Evolutionary conservation across 495 filamentous ascomycete species (phyloP), one percentile per base, ranked within the genome.

Genomic region (Penicillium mononematosum): DNA sequence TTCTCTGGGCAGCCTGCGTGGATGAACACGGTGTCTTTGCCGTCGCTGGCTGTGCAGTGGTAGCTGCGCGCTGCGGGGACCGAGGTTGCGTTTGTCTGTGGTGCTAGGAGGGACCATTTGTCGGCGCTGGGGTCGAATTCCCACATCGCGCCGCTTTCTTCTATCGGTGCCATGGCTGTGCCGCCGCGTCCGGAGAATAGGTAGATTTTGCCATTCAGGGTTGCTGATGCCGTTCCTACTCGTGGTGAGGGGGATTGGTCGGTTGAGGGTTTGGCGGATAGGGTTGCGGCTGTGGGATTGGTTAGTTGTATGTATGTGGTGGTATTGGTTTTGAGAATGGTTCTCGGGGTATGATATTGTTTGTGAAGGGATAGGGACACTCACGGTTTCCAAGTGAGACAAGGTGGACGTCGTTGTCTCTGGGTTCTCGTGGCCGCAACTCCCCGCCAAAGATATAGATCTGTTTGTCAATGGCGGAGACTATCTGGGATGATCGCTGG

Each of bases 331-430:
- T 9, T 39, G 36, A n/a, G 36, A n/a, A n/a, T n/a, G n/a, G n/a
- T n/a, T 6, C 34, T 12, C 14, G 5, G 5, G 14, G 34, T n/a
- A 1, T 38, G 14, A n/a, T 38, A 38, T 38, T 38, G 34, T 14
- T 36, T 16, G 1, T 38, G 2, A 14, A 7, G 0, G 8, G 0
- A 38, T 38, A 7, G 36, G n/a, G 36, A n/a, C 5, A 61, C 65
- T 65, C 38, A 68, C 61, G 27, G 14, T 14, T 45, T 14, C 42
- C 36, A 9, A 92, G 67, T 1, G 79, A 80, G 45, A 94, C 64
- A 34, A 84, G 72, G 64, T 92, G 85, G 65, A 92, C 81, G 58
- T 83, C 79, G 63, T 89, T 89, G 67, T 90, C 86, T 31, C 83
- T 73, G 11, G 85, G 83, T 64, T 64, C 73, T 53, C 62, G 77